phyloP scores from a whole-genome alignment of 257 asterid species.

The Knoxia roxburghii region DNA sequence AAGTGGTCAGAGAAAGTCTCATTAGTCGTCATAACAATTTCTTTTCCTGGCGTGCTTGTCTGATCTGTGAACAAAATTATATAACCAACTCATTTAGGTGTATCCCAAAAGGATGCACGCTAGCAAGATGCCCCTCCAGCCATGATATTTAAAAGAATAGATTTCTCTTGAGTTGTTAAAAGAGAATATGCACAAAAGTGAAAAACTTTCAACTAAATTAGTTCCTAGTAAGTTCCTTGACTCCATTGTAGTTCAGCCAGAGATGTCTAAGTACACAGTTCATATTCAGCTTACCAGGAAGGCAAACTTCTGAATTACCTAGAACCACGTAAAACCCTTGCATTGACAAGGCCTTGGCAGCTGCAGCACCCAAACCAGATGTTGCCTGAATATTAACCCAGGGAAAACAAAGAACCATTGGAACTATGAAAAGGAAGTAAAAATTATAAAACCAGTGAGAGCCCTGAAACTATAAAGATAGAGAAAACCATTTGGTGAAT shows the following conservation, averaged over 20 bases:
- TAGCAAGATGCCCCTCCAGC: too few relatives aligned
- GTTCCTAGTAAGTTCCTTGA: not conserved
- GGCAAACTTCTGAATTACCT: conserved; percentile 38
- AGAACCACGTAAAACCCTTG: conserved; percentile 75
- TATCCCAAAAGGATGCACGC: not conserved
- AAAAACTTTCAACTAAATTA: not conserved
- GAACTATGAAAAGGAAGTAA: not conserved
- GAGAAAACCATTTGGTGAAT: too few relatives aligned
- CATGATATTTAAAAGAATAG: not conserved
- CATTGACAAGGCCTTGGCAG: conserved; percentile 63
- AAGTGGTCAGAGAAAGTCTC: not conserved
- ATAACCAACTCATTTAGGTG: not conserved
- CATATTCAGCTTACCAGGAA: not conserved
- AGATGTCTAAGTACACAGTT: not conserved
- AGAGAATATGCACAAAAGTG: not conserved
- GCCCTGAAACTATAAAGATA: too few relatives aligned
- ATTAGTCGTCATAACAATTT: not conserved
- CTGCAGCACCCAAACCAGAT: conserved; percentile 89
- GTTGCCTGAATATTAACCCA: conserved; percentile 56
- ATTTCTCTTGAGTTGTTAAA: not conserved
- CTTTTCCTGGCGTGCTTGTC: not conserved
- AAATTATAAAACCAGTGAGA: too few relatives aligned
- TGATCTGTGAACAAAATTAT: not conserved
- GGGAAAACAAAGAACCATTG: conserved; percentile 7
- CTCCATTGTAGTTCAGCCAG: not conserved